These are phyloP conservation scores for Vaccinium macrocarpon DNA, from an alignment of 148 eudicot species.

Conservation along the genomic window DNA sequence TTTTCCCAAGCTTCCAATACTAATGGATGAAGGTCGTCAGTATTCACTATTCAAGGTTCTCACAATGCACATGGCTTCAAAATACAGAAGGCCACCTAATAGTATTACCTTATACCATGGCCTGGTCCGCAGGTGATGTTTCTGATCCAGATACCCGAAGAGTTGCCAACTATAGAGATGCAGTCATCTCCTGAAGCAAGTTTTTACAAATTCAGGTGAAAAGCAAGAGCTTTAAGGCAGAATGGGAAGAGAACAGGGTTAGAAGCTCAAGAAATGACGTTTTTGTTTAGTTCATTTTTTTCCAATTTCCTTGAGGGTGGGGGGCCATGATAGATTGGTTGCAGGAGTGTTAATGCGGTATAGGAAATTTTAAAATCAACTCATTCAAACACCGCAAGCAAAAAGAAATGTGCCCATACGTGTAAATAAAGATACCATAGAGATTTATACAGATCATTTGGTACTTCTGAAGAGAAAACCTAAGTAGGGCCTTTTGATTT, in stretches of 20 bases:
- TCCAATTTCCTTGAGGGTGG: neutral
- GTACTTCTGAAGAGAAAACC: neutral
- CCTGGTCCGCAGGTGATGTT: constrained; percentile 76
- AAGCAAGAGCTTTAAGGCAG: neutral
- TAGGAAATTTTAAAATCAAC: neutral
- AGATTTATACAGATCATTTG: neutral
- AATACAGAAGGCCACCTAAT: neutral
- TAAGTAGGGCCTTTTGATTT: neutral
- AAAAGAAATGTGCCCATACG: neutral
- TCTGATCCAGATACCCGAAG: constrained; percentile 52
- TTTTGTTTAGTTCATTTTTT: neutral
- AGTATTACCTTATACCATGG: constrained; percentile 88
- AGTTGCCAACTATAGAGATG: constrained; percentile 76
- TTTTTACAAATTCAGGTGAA: neutral
- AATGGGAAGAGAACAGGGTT: neutral
- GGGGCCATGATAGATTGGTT: neutral
- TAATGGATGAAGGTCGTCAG: constrained; percentile 18
- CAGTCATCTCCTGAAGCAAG: constrained; percentile 85
- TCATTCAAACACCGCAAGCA: neutral
- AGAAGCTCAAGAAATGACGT: neutral
- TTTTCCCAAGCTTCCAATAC: constrained; percentile 93
- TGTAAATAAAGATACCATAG: neutral
- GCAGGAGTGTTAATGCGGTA: neutral
- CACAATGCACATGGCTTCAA: neutral
- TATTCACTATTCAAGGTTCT: neutral